Percentiles rank a stretch among this genome's conserved stretches.
Conservation (phyloP, 306 rosid species). For the Acacia confusa region DNA sequence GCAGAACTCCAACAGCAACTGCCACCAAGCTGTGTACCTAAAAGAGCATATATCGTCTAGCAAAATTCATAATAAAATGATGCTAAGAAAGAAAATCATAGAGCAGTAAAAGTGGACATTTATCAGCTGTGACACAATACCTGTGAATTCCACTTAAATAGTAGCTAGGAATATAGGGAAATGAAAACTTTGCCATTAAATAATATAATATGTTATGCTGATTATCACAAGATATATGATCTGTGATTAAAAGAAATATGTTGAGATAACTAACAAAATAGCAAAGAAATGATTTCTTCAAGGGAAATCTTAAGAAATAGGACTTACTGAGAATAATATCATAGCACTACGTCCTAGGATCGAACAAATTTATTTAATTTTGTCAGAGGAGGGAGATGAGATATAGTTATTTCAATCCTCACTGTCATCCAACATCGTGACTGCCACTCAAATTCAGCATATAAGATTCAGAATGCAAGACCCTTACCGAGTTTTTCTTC, state of each 20-base stretch:
- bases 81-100: constrained; percentile 21
- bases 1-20: constrained; percentile 74
- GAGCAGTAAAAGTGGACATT: background rate
- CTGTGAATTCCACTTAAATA: constrained; percentile 79
- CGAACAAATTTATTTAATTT: background rate
- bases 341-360: background rate
- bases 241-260: constrained; percentile 43
- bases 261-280: constrained; percentile 12
- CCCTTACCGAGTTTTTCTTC: background rate
- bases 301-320: background rate
- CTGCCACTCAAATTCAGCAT: background rate
- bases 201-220: constrained; percentile 66
- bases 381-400: background rate
- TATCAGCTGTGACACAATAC: constrained; percentile 36
- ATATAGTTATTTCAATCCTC: background rate
- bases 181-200: constrained; percentile 56
- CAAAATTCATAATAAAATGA: constrained; percentile 33
- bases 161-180: constrained; percentile 80
- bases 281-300: background rate
- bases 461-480: background rate
- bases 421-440: background rate
- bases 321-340: background rate
- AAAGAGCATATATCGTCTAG: constrained; percentile 36
- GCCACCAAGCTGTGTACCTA: constrained; percentile 82
- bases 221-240: constrained; percentile 65